Base-by-base conservation (phyloP, 768 basidiomycete species). In the Boletus vinaceobasis region DNA sequence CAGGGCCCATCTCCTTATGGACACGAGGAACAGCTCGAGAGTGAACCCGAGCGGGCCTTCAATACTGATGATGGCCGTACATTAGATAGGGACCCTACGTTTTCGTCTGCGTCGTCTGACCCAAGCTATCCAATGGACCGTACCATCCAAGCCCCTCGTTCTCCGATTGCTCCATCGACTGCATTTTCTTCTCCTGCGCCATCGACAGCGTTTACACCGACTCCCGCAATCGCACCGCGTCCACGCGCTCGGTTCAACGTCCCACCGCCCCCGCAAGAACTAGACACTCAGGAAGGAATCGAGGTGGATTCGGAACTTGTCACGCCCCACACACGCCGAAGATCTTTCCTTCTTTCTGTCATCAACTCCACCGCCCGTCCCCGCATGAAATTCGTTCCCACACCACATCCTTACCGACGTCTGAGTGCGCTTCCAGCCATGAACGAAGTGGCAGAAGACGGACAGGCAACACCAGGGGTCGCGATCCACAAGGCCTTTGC, bases 331-430 rank as follows among this genome's bases (percentile, higher is more conserved):
- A 81, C 85, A 13, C 85, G 87, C 56, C 84, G 88, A 38, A 83
- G 84, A 15, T 91, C 88, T 1, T 93, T 94, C 74, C 79, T 94
- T 13, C 79, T 94, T 37, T 85, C 84, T 9, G 87, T 93, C 8
- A 88, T 94, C 65, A 87, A 91, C 64, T 90, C 90, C 6, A 90
- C 86, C 2, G 75, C 87, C 5, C 84, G 90, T 32, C 89, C 90
- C 0, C 81, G 86, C 9, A 75, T 82, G 50, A 73, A 71, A 40
- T 27, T 40, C 10, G 63, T 71, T 33, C 71, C 74, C 4, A 81
- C 82, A 6, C 79, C 81, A 15, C 77, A 78, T 59, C 75, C 77
- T 13, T 59, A 62, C 17, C 66, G 69, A 26, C 92, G 65, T 78
- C 80, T 64, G 69, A 81, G 61, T 77, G 82, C 21, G 84, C 90